phyloP scores from a whole-genome alignment of 495 filamentous ascomycete genomes.

The Rusavskia elegans region DNA sequence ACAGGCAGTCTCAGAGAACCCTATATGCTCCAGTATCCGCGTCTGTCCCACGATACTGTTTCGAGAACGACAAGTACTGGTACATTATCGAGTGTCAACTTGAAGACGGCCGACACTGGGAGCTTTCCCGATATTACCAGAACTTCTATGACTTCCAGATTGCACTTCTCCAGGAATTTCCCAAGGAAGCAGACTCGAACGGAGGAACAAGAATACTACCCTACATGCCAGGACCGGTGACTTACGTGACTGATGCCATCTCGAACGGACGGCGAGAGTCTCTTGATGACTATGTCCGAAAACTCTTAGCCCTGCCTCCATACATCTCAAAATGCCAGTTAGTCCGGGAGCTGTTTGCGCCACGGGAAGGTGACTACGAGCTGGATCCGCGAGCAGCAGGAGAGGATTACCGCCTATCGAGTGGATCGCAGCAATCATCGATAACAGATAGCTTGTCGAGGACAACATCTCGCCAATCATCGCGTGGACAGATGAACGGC shows the following conservation, averaged over 20 bases:
- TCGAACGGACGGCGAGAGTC: constrained; percentile 83
- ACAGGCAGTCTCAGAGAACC: constrained; percentile 19
- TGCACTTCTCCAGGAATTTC: constrained; percentile 81
- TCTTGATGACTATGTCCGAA: constrained; percentile 87
- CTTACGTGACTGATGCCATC: constrained; percentile 93
- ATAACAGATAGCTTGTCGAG: constrained; percentile 28
- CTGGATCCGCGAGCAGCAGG: constrained; percentile 53
- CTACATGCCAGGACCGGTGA: constrained; percentile 98
- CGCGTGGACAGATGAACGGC: constrained; percentile 51
- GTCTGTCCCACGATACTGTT: constrained; percentile 83
- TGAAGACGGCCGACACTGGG: constrained; percentile 85
- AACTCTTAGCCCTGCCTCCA: constrained; percentile 63
- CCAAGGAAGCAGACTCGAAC: constrained; percentile 77
- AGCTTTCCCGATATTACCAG: constrained; percentile 83
- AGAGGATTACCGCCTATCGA: constrained; percentile 55
- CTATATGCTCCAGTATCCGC: constrained; percentile 52
- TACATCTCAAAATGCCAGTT: constrained; percentile 72
- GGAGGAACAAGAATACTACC: constrained; percentile 66
- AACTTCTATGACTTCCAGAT: constrained; percentile 99
- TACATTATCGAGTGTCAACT: constrained; percentile 87
- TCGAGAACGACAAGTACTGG: constrained; percentile 97
- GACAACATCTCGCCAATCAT: constrained; percentile 59
- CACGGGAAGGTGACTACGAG: constrained; percentile 81
- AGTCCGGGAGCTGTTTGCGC: constrained; percentile 80
- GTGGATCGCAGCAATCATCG: constrained; percentile 57